Evolutionary conservation across 2,329 filamentous ascomycete species (phyloP), one percentile per base, ranked within the genome.

Genomic region (Diaporthe citri): DNA sequence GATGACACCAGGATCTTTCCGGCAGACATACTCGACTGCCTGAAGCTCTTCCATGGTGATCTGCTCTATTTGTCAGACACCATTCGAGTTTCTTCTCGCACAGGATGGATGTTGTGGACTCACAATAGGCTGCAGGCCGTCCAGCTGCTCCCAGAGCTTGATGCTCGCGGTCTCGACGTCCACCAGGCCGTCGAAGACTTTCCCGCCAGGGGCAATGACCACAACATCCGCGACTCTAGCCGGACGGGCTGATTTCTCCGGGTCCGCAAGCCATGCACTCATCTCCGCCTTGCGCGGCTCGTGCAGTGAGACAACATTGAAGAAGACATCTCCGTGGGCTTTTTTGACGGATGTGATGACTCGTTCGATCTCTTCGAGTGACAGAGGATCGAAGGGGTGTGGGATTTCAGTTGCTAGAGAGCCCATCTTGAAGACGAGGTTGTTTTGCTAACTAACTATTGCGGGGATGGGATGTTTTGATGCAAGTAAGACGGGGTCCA

Each of bases 41-140:
- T 95, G 90, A 48, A 98, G 88, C 82, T 98, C 96, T 81, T 98
- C 95, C 90, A 97, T 95, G 0, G 95, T 97, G 81, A 98, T 97
- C 91, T 93, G 39, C 13, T 59, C 69, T 22, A 36, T 34, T 62
- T 10, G 46, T 39, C 17, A 73, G 59, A 74, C 10, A 22, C 71
- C 13, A 9, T 22, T 13, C 9, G 39, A 69, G 20, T 8, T 74
- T 20, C 8, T 28, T 9, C 7, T 48, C 4, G 4, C 25, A 8
- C 7, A 15, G 2, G 22, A 48, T 8, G 22, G 4, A 13, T 4
- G 4, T n/a, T 34, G 7, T 6, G 34, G 39, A 82, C 89, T 83
- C 82, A 93, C 92, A 82, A 98, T 89, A 39, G 95, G 96, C 83
- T 98, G 95, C 20, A 95, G 91, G 34, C 93, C 94, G 5, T 93